These are phyloP conservation scores for Oxytropis ochrocephala DNA, from an alignment of 306 rosid species.

Conservation along the genomic window DNA sequence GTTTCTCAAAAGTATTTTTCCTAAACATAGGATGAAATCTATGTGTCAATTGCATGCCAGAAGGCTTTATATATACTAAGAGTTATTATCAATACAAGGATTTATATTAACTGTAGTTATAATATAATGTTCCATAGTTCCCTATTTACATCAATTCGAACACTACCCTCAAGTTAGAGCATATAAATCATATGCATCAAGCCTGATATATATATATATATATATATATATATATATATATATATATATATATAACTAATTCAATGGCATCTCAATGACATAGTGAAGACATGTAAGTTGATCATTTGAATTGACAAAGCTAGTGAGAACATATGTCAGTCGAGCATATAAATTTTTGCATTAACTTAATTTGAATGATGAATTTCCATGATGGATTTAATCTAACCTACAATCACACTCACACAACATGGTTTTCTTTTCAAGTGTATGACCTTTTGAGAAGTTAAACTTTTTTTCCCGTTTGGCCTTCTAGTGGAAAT, in stretches of 20 bases:
- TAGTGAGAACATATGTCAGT: too few species aligned
- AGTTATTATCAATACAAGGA: not conserved
- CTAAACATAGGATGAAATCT: not conserved
- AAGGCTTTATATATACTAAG: not conserved
- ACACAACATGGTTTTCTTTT: not conserved
- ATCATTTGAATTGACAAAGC: not conserved
- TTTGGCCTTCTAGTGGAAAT: slow-evolving; percentile 51
- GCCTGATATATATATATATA: not conserved
- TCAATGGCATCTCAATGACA: not conserved
- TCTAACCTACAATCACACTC: not conserved
- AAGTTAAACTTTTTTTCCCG: slow-evolving; percentile 13
- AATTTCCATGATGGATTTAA: not conserved
- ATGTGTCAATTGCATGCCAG: not conserved
- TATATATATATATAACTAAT: too few species aligned
- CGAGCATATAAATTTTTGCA: not conserved
- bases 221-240: too few species aligned
- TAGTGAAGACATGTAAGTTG: not conserved
- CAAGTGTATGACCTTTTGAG: slow-evolving; percentile 9
- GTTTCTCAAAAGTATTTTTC: not conserved
- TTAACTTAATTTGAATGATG: not conserved
- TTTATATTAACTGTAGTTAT: too few species aligned
- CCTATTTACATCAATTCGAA: too few species aligned
- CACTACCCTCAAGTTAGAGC: not conserved
- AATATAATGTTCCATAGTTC: not conserved
- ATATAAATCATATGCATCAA: not conserved